These are phyloP conservation scores for Danielozyma ontarioensis DNA, from an alignment of 805 yeast genomes.

Conservation along the genomic window DNA sequence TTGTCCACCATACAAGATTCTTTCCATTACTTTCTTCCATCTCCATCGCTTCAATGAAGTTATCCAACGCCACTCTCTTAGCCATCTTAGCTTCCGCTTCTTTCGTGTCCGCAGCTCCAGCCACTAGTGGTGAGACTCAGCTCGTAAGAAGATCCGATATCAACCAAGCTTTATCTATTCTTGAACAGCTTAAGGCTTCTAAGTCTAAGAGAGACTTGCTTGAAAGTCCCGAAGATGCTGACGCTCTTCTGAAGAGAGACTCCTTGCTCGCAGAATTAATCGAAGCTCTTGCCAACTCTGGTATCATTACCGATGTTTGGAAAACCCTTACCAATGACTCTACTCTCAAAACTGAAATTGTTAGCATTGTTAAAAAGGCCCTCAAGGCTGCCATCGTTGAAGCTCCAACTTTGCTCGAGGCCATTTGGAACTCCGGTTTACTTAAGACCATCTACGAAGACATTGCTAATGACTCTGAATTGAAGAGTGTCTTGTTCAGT, in stretches of 20 bases:
- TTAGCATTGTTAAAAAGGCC: slow-evolving; percentile 24
- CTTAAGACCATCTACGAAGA: slow-evolving; percentile 25
- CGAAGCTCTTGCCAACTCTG: slow-evolving; percentile 32
- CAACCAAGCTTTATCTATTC: slow-evolving; percentile 26
- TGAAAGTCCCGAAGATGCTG: slow-evolving; percentile 22
- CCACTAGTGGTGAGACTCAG: slow-evolving; percentile 10
- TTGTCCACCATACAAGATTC: too few species aligned
- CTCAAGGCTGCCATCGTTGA: slow-evolving; percentile 29
- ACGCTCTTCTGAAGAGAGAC: slow-evolving; percentile 29
- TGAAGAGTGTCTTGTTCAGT: slow-evolving; percentile 27
- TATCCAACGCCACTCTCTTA: slow-evolving; percentile 33
- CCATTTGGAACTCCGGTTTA: slow-evolving; percentile 39
- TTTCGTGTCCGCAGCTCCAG: slow-evolving; percentile 31
- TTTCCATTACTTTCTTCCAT: too few species aligned
- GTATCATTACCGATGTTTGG: slow-evolving; percentile 33
- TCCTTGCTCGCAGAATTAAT: slow-evolving; percentile 30
- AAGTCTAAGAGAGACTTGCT: slow-evolving; percentile 32
- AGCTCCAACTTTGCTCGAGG: slow-evolving; percentile 37
- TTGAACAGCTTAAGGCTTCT: slow-evolving; percentile 27
- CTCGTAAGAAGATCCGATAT: slow-evolving; percentile 33
- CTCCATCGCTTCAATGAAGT: slow-evolving; percentile 26
- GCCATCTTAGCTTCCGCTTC: slow-evolving; percentile 36
- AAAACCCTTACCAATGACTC: slow-evolving; percentile 27
- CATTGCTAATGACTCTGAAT: slow-evolving; percentile 26
- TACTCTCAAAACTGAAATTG: slow-evolving; percentile 21